Conservation (phyloP, 2,329 filamentous ascomycete genomes). For the Hymenoscyphus occultus region DNA sequence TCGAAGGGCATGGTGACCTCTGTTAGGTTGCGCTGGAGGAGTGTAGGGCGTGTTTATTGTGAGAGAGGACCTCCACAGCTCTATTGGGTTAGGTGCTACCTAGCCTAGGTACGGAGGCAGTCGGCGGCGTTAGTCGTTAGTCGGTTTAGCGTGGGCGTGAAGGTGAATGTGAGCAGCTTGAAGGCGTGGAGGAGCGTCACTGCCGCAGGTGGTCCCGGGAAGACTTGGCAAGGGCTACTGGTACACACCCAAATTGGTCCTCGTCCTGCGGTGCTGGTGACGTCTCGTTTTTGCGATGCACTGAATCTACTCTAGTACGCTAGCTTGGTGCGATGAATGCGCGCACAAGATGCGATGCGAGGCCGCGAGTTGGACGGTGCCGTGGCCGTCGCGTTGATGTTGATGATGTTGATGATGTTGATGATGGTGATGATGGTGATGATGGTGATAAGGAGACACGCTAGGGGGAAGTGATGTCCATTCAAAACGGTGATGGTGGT, state of each 20-base stretch:
- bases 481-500: neutral
- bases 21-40: neutral
- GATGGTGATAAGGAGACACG: neutral
- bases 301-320: neutral
- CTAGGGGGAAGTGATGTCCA: neutral
- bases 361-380: neutral
- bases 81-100: neutral
- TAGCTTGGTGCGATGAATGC: neutral
- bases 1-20: constrained; percentile 3
- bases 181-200: neutral
- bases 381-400: neutral
- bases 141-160: neutral
- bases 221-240: neutral
- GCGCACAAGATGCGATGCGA: neutral
- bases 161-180: neutral
- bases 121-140: neutral
- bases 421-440: neutral
- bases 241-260: neutral
- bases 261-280: neutral
- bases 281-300: neutral
- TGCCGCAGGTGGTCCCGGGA: neutral
- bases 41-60: neutral
- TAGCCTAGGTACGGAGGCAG: neutral
- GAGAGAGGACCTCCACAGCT: neutral
- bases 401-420: neutral